Conservation (phyloP, 192 early-diverging fungal genomes). For the Glomus cerebriforme region DNA sequence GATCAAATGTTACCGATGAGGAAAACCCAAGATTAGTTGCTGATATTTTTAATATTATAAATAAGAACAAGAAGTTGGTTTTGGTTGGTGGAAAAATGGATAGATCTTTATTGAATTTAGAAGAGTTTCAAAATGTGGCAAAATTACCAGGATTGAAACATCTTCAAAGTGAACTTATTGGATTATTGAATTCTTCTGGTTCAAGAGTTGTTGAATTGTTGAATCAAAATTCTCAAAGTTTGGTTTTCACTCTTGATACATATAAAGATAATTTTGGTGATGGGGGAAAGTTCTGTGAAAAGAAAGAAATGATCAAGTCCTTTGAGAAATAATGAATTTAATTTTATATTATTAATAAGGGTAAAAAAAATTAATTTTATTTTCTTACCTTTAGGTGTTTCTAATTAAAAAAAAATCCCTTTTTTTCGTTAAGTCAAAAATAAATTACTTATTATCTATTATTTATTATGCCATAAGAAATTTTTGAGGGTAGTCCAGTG, state of each 20-base stretch:
- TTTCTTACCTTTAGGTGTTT: too few relatives aligned
- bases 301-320: too few relatives aligned
- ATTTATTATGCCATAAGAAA: conserved; percentile 86
- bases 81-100: conserved; percentile 61
- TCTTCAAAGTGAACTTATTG: conserved; percentile 47
- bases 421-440: background rate
- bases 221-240: conserved; percentile 40
- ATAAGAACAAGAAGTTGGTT: conserved; percentile 58
- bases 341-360: too few relatives aligned
- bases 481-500: conserved; percentile 73
- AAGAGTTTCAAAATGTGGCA: conserved; percentile 49
- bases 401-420: too few relatives aligned
- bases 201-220: conserved; percentile 46
- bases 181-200: conserved; percentile 49
- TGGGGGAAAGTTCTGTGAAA: too few relatives aligned
- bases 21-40: conserved; percentile 44
- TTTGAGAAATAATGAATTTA: too few relatives aligned
- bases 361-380: too few relatives aligned
- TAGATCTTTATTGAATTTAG: conserved; percentile 49
- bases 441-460: conserved; percentile 26
- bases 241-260: conserved; percentile 43
- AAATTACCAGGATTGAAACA: conserved; percentile 52
- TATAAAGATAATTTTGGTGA: conserved; percentile 28
- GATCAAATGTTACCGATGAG: conserved; percentile 46
- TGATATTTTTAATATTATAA: conserved; percentile 43